A percentile compares a stretch with the other conserved stretches of the same genome.
These are phyloP conservation scores for Microsporum audouinii DNA, from an alignment of 2,329 filamentous ascomycete genomes.

Conservation along the genomic window DNA sequence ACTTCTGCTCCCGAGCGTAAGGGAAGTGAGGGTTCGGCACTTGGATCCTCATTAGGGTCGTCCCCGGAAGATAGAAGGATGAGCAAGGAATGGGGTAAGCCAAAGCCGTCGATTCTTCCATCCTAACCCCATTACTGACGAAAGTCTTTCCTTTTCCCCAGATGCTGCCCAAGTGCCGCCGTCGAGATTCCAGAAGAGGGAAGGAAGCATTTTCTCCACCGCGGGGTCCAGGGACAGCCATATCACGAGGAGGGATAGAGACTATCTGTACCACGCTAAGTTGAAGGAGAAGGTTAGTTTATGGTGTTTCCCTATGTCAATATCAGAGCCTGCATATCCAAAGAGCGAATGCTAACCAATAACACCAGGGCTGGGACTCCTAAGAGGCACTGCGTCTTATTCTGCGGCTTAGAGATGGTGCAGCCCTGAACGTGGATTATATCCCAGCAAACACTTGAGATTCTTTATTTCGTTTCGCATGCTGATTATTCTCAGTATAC, in stretches of 20 bases:
- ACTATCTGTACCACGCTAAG: slow-evolving; percentile 48
- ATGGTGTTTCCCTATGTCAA: background rate
- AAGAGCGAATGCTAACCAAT: background rate
- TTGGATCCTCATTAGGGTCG: background rate
- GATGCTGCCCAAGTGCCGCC: slow-evolving; percentile 58
- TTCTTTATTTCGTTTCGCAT: background rate
- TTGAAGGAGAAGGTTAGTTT: slow-evolving; percentile 31
- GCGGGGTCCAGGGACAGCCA: slow-evolving; percentile 54
- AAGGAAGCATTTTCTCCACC: slow-evolving; percentile 58
- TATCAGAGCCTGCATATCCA: background rate
- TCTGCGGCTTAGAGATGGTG: background rate
- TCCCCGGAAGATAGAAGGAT: slow-evolving; percentile 22
- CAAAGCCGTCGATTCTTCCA: background rate
- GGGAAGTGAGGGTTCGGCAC: background rate
- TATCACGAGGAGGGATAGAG: slow-evolving; percentile 47
- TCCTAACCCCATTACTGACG: background rate
- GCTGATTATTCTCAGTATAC: background rate
- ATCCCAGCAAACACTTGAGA: background rate
- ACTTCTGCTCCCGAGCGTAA: background rate
- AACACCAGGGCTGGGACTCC: background rate
- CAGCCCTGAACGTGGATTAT: background rate
- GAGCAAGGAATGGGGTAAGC: slow-evolving; percentile 27
- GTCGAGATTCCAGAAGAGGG: slow-evolving; percentile 57
- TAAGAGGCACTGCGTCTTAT: background rate
- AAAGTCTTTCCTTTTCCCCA: slow-evolving; percentile 12